Conservation (phyloP, 345 rosid species). For the Syzygium aromaticum region DNA sequence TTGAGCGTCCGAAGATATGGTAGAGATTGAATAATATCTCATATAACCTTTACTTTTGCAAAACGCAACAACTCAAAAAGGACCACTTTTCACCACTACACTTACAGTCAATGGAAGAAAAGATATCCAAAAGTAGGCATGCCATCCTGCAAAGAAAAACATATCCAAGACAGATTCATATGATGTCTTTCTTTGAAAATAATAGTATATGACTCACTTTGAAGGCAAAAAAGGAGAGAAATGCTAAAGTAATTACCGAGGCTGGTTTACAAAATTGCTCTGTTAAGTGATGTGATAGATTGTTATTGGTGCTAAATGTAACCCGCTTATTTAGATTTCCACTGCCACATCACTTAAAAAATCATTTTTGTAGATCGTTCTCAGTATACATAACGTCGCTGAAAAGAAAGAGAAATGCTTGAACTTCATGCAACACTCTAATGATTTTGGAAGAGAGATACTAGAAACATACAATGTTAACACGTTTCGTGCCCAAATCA, state of each 20-base stretch:
- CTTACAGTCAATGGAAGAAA: constrained; percentile 71
- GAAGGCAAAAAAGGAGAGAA: neutral
- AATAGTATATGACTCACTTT: neutral
- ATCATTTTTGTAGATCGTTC: neutral
- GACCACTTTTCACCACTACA: neutral
- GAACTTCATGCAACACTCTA: neutral
- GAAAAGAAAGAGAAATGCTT: neutral
- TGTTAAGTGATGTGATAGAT: no score
- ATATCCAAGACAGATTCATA: neutral
- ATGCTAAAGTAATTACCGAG: neutral
- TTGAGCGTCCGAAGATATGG: neutral
- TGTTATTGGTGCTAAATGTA: no score
- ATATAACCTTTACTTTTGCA: neutral
- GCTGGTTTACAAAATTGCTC: neutral
- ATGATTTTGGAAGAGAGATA: neutral
- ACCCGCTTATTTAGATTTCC: no score
- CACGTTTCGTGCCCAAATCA: neutral
- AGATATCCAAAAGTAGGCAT: constrained; percentile 68
- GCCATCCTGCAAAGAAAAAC: constrained; percentile 47
- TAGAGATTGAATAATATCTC: neutral
- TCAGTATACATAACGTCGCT: neutral
- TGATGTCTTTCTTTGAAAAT: neutral
- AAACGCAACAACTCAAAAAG: neutral
- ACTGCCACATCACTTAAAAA: neutral
- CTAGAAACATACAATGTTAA: no score